Evolutionary conservation across 1,139 yeast species (phyloP), one percentile per base, ranked within the genome.

Genomic region (Lodderomyces parapsilosis): DNA sequence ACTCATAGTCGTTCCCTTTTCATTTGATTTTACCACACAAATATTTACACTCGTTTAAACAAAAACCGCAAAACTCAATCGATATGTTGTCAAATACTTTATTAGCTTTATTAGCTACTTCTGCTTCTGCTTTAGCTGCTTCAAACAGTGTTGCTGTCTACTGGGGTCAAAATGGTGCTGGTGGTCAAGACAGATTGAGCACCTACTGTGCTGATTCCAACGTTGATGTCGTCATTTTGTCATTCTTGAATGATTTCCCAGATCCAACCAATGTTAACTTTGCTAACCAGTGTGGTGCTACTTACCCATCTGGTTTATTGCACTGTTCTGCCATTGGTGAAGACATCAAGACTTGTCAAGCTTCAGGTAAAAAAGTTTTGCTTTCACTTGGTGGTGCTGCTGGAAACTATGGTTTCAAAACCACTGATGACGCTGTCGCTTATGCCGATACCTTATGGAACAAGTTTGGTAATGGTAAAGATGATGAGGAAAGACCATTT

Each of bases 301-400:
- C 79, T 1, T 82, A 69, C 34, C 51, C 76, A n/a, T 74, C 74
- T 52, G 87, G 89, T 25, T 63, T 81, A 40, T 65, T 78, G 49
- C 74, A 80, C 47, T 86, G 93, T 63, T 65, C 81, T 27, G 62
- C 68, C 36, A 82, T 87, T 47, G 95, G 83, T 18, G 60, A 68
- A 35, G 96, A 89, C 59, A 90, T 91, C 58, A 58, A 74, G 53
- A 77, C 84, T 11, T 91, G 98, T 68, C 98, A 91, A 65, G 52
- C 69, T 3, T 60, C 71, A 20, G 97, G 97, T 45, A 87, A 86
- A 57, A 84, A 81, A 53, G 84, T 91, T 13, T 62, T 91, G 37
- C 71, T 91, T 17, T 89, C 97, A 0, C 61, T 91, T 54, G 98
- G 98, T 49, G 98, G 98, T 58, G 87, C 93, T 14, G 58, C 79